Evolutionary conservation across 169 alveolate genomes (phyloP).

Genomic region (Eimeria praecox): DNA sequence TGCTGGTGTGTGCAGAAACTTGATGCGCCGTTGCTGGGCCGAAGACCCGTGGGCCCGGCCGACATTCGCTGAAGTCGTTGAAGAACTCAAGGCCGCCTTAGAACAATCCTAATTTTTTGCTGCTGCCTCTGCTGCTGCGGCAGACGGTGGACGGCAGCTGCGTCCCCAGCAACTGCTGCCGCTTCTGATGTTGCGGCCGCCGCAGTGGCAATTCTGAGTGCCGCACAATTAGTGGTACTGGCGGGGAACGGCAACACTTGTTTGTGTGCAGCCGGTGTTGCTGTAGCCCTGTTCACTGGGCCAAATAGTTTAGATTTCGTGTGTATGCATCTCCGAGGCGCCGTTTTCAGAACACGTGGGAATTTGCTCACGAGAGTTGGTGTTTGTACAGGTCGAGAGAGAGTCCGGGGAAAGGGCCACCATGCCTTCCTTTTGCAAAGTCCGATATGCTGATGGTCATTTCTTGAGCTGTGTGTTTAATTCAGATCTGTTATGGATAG

Average conservation of each 20-base stretch:
- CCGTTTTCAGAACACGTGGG: neutral
- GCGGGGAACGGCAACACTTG: neutral
- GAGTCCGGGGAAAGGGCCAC: neutral
- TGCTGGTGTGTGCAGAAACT: conserved; percentile 39
- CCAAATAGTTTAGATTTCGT: neutral
- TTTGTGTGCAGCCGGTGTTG: neutral
- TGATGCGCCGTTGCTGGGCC: conserved; percentile 75
- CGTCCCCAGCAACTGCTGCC: neutral
- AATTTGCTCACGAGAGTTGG: neutral
- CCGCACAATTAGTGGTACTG: neutral
- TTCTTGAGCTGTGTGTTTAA: neutral
- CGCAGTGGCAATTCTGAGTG: conserved; percentile 1
- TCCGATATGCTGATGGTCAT: neutral
- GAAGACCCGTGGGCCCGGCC: conserved; percentile 70
- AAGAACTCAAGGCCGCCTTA: conserved; percentile 51
- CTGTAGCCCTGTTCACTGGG: neutral
- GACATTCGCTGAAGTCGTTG: conserved; percentile 68
- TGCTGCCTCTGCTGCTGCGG: neutral
- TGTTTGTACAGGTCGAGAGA: neutral
- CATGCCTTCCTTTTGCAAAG: neutral
- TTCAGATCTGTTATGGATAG: neutral
- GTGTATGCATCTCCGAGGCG: neutral
- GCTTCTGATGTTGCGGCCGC: neutral
- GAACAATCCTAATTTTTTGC: conserved; percentile 4
- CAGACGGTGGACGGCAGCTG: conserved; percentile 5